phyloP scores from a whole-genome alignment of 2,329 filamentous ascomycete genomes.

The Aspergillus floridensis region DNA sequence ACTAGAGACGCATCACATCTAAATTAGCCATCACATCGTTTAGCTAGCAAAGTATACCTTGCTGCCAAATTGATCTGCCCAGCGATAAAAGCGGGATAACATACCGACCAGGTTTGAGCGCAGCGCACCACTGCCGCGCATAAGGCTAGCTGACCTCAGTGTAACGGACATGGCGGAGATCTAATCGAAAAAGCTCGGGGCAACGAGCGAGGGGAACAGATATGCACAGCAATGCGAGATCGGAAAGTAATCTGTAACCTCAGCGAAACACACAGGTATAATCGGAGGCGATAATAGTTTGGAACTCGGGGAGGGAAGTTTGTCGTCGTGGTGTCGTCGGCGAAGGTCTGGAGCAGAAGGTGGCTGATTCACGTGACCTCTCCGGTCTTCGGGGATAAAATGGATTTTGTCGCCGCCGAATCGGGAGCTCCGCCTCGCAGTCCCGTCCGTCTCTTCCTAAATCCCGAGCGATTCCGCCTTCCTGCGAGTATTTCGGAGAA shows the following conservation, averaged over 20 bases:
- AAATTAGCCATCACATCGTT: conserved; percentile 2
- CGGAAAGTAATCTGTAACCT: background rate
- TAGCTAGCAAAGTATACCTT: too few relatives aligned
- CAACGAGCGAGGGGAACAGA: conserved; percentile 20
- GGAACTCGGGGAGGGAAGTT: background rate
- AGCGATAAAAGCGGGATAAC: conserved; percentile 7
- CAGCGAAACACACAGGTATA: background rate
- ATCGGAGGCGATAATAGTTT: background rate
- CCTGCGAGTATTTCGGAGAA: background rate
- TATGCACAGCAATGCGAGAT: conserved; percentile 15
- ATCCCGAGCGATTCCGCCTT: background rate
- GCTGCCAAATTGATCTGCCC: too few relatives aligned
- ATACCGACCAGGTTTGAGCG: conserved; percentile 31
- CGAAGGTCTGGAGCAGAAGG: conserved; percentile 7
- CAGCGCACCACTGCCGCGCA: conserved; percentile 35
- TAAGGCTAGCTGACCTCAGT: conserved; percentile 40
- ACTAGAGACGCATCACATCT: conserved; percentile 20
- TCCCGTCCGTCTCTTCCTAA: background rate
- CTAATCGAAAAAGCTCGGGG: conserved; percentile 25
- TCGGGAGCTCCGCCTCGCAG: conserved; percentile 1
- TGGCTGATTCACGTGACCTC: conserved; percentile 5
- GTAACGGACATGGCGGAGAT: conserved; percentile 38
- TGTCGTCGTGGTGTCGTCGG: conserved; percentile 5
- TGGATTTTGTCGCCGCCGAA: conserved; percentile 7
- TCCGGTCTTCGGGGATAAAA: conserved; percentile 4